Evolutionary conservation across 2,329 filamentous ascomycete genomes (phyloP), one percentile per base, ranked within the genome.

Genomic region (Paraconiothyrium sp.): DNA sequence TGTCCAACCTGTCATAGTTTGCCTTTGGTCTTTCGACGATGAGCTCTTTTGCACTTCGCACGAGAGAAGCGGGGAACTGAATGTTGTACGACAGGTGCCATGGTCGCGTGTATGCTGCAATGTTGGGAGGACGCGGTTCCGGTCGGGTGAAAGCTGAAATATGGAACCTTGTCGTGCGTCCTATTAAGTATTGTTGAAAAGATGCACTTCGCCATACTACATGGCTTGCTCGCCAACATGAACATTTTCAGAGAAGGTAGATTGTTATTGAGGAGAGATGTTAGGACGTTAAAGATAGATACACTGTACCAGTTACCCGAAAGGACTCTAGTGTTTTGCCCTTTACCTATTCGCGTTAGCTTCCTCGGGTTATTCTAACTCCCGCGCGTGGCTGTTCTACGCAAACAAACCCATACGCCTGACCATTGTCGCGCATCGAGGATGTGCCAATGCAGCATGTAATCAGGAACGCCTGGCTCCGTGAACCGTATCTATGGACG

Each of bases 401-500:
- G 24, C 52, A 34, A 54, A 46, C 39, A 46, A 20, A 24, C n/a
- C 22, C 9, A 34, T 14, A 9, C 27, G 24, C 24, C 24, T 34
- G n/a, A 22, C 16, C 30, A 27, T 39, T 27, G 16, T 22, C 20
- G 32, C 41, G 20, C 54, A 37, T 27, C 32, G 13, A 55, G 20
- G 11, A 43, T 7, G 16, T 20, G n/a, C 6, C 32, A 37, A 37
- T 46, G 30, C 41, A 48, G 30, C 39, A 56, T 56, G 54, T 47
- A 47, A 56, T 54, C 27, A 6, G 27, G 22, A 44, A 32, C 7
- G 4, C 35, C n/a, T 7, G 16, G 5, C 11, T 20, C 16, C n/a
- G 43, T 37, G 35, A 37, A 47, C 32, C 8, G 16, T 27, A 22
- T 32, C 43, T 20, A 72, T 73, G 71, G 68, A 71, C 64, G 82